Base-by-base conservation (phyloP, 768 basidiomycete genomes). In the Termitomyces sp. region DNA sequence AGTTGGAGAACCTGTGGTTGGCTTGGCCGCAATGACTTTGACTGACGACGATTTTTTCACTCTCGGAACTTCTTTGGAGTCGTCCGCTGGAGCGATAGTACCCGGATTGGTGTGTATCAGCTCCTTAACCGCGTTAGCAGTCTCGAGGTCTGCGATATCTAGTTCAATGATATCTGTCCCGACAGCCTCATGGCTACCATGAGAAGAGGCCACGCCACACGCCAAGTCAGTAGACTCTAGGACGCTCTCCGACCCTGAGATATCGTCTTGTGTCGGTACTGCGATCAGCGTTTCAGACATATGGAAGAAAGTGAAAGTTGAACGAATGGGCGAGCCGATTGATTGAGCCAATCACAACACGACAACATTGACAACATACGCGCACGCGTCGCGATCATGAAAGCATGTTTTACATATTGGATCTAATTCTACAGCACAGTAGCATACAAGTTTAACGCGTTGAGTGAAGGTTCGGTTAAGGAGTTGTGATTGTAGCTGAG, bases 401-500 rank as follows among this genome's bases (percentile, higher is more conserved):
- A 54, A 33, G 35, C 30, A 32, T 7, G 10, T 32, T 52, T 11
- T 41, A 32, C 32, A 59, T 20, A 49, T 30, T 52, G 24, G n/a
- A n/a, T 52, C 49, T 30, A 24, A 24, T 28, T 32, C 46, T 62
- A 65, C 47, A 50, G 41, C 38, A 79, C 59, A 55, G 71, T 70
- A 16, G 83, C 82, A 62, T 82, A 80, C 68, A 92, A 62, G 66
- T 93, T 93, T 63, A 93, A 72, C 5, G 82, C 89, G 60, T 88
- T 83, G 64, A 92, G 71, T 14, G 83, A 82, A 7, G 93, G 92
- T 71, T 95, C 93, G 22, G 79, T 79, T 22, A 94, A 76, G 28
- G 82, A 84, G 61, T 78, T 76, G 72, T 95, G 94, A 64, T 93
- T 92, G 70, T 97, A 96, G 28, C 88, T 81, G 26, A 95, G 75